Conservation (phyloP, 768 basidiomycete genomes). For the Mycena vulgaris region DNA sequence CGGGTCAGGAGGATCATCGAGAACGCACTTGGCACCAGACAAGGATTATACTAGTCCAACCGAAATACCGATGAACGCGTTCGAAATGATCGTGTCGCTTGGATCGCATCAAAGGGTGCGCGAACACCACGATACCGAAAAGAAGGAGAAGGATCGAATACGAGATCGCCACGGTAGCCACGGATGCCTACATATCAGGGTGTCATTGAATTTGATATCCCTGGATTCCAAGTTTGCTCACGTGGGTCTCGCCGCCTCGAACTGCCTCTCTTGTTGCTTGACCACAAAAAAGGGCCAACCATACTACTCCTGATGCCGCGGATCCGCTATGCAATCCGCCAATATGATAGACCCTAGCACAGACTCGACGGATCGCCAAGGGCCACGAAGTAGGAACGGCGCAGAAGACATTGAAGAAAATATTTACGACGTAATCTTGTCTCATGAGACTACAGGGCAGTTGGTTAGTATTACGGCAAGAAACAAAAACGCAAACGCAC, state of each 20-base stretch:
- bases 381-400: constrained; percentile 71
- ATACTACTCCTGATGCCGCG: constrained; percentile 67
- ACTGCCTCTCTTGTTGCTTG: constrained; percentile 67
- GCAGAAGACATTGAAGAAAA: constrained; percentile 68
- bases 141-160: constrained; percentile 67
- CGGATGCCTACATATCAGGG: constrained; percentile 60
- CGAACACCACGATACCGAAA: constrained; percentile 65
- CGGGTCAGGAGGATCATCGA: neutral
- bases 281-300: constrained; percentile 65
- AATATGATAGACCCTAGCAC: constrained; percentile 71
- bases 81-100: constrained; percentile 70
- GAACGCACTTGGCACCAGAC: constrained; percentile 69
- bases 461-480: neutral
- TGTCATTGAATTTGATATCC: constrained; percentile 53
- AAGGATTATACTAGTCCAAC: constrained; percentile 67
- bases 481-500: neutral
- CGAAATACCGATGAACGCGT: constrained; percentile 68
- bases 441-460: constrained; percentile 53
- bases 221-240: constrained; percentile 1
- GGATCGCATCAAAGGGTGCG: constrained; percentile 64
- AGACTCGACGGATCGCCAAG: constrained; percentile 65
- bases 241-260: constrained; percentile 41
- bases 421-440: constrained; percentile 73
- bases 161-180: constrained; percentile 64
- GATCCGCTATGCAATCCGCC: constrained; percentile 75